Conservation (phyloP, 2,329 filamentous ascomycete species). For the Anisogramma anomala region DNA sequence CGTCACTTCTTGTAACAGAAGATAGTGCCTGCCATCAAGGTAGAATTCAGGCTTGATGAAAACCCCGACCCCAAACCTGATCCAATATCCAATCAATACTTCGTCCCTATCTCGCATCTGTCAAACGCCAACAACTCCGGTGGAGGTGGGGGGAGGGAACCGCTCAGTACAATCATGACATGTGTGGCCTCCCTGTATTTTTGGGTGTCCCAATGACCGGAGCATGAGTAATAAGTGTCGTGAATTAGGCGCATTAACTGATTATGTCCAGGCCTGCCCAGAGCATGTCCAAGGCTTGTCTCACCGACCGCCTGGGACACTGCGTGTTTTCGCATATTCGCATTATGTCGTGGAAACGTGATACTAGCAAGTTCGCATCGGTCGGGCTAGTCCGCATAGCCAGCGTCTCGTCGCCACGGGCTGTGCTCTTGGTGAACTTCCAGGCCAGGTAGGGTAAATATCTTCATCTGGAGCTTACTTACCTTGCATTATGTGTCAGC, state of each 20-base stretch:
- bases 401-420: slow-evolving; percentile 45
- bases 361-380: not conserved
- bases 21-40: too few relatives aligned
- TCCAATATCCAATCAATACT: not conserved
- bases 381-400: slow-evolving; percentile 31
- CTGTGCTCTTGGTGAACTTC: slow-evolving; percentile 24
- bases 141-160: too few relatives aligned
- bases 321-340: not conserved
- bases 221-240: slow-evolving; percentile 3
- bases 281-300: not conserved
- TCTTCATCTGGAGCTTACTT: slow-evolving; percentile 21
- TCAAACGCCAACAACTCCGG: too few relatives aligned
- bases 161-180: too few relatives aligned
- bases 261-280: slow-evolving; percentile 3
- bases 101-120: not conserved
- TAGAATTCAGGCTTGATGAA: too few relatives aligned
- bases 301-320: not conserved
- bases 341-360: slow-evolving; percentile 1
- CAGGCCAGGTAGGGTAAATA: not conserved
- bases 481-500: slow-evolving; percentile 35
- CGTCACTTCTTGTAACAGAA: too few relatives aligned
- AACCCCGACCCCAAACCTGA: too few relatives aligned
- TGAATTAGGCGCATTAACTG: not conserved
- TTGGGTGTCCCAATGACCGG: not conserved
- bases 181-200: too few relatives aligned